Percentiles rank a stretch among this genome's conserved stretches.
Evolutionary conservation across 1,284 basidiomycete genomes (phyloP).

Genomic region (Coriolopsis trogii): DNA sequence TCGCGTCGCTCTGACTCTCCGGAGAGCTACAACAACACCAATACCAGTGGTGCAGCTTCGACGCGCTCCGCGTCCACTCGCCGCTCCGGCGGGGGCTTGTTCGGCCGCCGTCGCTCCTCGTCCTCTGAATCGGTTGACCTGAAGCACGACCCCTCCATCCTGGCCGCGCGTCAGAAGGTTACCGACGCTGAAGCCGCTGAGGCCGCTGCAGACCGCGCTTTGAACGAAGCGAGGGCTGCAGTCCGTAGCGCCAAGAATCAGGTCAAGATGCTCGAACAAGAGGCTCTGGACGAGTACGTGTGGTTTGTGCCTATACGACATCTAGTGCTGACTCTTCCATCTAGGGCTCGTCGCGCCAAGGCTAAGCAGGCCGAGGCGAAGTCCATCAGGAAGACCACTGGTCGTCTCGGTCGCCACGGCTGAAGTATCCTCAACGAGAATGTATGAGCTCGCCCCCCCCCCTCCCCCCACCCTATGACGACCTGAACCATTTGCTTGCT

Average conservation of each 20-base stretch:
- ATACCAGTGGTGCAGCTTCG: conserved; percentile 15
- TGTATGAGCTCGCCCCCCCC: no score
- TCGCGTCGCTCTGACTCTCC: conserved; percentile 24
- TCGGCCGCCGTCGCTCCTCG: conserved; percentile 32
- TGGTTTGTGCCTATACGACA: not conserved
- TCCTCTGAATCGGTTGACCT: conserved; percentile 26
- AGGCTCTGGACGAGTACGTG: conserved; percentile 60
- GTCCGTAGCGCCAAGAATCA: conserved; percentile 57
- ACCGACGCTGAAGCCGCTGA: conserved; percentile 57
- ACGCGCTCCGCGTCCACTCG: conserved; percentile 11
- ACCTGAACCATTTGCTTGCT: no score
- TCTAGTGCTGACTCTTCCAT: conserved; percentile 4
- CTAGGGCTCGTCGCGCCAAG: conserved; percentile 57
- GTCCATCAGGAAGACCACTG: conserved; percentile 55
- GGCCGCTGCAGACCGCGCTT: conserved; percentile 55
- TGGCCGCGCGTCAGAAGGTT: conserved; percentile 55
- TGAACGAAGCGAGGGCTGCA: conserved; percentile 46
- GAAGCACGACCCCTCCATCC: conserved; percentile 52
- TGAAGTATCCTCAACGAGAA: no score
- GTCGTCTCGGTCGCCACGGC: conserved; percentile 58
- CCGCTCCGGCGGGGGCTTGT: conserved; percentile 26
- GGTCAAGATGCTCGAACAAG: conserved; percentile 53
- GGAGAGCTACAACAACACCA: conserved; percentile 9
- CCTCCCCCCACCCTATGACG: no score
- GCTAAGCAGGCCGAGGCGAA: conserved; percentile 62